Conservation (phyloP, 768 basidiomycete genomes). For the Gloeopeniophorella convolvens region DNA sequence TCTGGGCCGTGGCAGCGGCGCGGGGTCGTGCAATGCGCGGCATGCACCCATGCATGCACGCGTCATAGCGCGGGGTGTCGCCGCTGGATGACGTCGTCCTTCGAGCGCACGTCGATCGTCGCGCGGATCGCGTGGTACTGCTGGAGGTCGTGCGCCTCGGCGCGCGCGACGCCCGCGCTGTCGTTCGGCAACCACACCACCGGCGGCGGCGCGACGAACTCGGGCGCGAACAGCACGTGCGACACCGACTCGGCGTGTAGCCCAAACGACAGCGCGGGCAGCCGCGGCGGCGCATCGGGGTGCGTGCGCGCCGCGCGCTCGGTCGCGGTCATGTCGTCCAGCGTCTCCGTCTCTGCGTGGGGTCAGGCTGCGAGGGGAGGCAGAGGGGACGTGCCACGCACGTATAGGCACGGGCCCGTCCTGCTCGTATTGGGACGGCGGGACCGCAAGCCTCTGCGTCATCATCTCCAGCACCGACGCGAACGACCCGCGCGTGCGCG, state of each 20-base stretch:
- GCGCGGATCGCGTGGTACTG: slow-evolving; percentile 66
- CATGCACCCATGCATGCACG: neutral
- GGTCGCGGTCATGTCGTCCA: slow-evolving; percentile 78
- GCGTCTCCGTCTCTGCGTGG: slow-evolving; percentile 54
- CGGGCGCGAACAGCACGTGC: slow-evolving; percentile 75
- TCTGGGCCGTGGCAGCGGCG: no score
- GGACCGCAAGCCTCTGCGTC: slow-evolving; percentile 68
- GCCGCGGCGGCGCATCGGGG: slow-evolving; percentile 68
- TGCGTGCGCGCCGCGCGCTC: slow-evolving; percentile 73
- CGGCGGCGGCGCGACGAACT: slow-evolving; percentile 69
- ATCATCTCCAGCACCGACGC: slow-evolving; percentile 83
- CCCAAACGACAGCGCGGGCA: slow-evolving; percentile 60
- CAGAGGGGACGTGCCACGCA: slow-evolving; percentile 38
- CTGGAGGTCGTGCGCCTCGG: slow-evolving; percentile 70
- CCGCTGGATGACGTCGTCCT: slow-evolving; percentile 43
- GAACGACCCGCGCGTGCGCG: slow-evolving; percentile 61
- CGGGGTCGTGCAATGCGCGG: no score
- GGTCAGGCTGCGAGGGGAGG: neutral
- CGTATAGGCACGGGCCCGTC: slow-evolving; percentile 62
- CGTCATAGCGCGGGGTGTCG: slow-evolving; percentile 15
- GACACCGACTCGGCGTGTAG: slow-evolving; percentile 76
- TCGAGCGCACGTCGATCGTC: slow-evolving; percentile 57
- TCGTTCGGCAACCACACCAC: slow-evolving; percentile 86
- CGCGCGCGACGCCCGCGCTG: slow-evolving; percentile 60
- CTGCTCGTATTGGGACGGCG: slow-evolving; percentile 49